Percentiles rank a stretch among this genome's conserved stretches.
These are phyloP conservation scores for Annulohypoxylon maeteangense DNA, from an alignment of 495 filamentous ascomycete genomes.

Conservation along the genomic window DNA sequence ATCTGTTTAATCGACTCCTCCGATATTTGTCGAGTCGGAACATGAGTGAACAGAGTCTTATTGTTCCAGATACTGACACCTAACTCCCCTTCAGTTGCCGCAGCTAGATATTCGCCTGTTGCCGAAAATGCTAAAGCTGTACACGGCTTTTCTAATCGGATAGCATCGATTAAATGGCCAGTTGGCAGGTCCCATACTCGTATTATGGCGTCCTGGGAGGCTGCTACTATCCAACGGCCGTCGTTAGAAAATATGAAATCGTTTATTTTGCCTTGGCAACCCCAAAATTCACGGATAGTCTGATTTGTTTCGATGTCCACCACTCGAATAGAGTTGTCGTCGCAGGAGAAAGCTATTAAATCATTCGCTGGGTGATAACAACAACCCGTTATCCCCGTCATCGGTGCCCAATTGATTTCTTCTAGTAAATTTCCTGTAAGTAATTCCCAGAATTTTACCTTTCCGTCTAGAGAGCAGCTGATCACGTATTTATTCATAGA, in stretches of 20 bases:
- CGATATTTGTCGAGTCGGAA: conserved; percentile 82
- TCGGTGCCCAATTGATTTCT: conserved; percentile 86
- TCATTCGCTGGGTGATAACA: conserved; percentile 83
- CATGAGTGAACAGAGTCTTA: conserved; percentile 84
- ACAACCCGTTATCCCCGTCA: conserved; percentile 79
- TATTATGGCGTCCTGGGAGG: conserved; percentile 82
- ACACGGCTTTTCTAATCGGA: conserved; percentile 78
- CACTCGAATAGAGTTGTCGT: conserved; percentile 86
- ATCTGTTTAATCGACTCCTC: conserved; percentile 75
- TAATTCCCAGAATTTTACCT: conserved; percentile 98
- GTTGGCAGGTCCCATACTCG: conserved; percentile 97
- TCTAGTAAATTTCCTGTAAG: conserved; percentile 77
- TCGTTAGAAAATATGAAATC: conserved; percentile 93
- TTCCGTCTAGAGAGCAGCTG: conserved; percentile 91
- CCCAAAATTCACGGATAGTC: conserved; percentile 92
- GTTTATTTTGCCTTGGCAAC: conserved; percentile 80
- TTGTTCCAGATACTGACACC: conserved; percentile 97
- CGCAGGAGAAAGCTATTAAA: conserved; percentile 88
- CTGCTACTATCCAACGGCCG: conserved; percentile 91
- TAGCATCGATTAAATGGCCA: conserved; percentile 90
- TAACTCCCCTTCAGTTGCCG: conserved; percentile 82
- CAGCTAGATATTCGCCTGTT: conserved; percentile 92
- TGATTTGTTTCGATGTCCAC: conserved; percentile 91
- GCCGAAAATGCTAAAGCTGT: conserved; percentile 86
- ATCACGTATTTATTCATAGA: conserved; percentile 83